These are phyloP conservation scores for Ganoderma lingzhi DNA, from an alignment of 1,284 basidiomycete species.

Conservation along the genomic window DNA sequence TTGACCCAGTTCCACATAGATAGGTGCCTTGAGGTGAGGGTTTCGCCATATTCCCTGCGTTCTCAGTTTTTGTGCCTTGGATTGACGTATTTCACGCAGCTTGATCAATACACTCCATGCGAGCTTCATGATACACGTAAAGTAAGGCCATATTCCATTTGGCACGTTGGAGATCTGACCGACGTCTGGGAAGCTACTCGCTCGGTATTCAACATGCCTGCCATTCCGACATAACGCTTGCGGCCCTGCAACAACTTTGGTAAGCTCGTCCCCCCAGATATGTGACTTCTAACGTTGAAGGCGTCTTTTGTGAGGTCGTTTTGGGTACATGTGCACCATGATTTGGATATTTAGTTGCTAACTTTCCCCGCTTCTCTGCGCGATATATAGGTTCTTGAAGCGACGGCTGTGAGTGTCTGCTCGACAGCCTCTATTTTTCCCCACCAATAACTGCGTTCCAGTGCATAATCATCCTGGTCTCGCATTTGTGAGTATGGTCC, in stretches of 20 bases:
- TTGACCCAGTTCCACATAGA: not conserved
- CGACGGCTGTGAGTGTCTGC: not conserved
- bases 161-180: not conserved
- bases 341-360: not conserved
- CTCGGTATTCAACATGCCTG: not conserved
- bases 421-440: not conserved
- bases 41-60: not conserved
- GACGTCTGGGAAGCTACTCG: not conserved
- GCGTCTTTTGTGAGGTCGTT: not conserved
- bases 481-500: not conserved
- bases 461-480: conserved; percentile 3
- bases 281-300: too few species aligned
- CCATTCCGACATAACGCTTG: not conserved
- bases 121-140: not conserved
- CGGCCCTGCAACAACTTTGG: not conserved
- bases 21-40: conserved; percentile 4
- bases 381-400: not conserved
- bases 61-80: not conserved
- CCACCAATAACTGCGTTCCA: not conserved
- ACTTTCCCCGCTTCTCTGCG: not conserved
- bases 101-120: conserved; percentile 1
- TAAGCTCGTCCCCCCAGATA: not conserved
- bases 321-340: not conserved
- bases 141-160: not conserved
- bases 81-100: not conserved